phyloP scores from a whole-genome alignment of 495 filamentous ascomycete species.

The Aspergillus campestris region DNA sequence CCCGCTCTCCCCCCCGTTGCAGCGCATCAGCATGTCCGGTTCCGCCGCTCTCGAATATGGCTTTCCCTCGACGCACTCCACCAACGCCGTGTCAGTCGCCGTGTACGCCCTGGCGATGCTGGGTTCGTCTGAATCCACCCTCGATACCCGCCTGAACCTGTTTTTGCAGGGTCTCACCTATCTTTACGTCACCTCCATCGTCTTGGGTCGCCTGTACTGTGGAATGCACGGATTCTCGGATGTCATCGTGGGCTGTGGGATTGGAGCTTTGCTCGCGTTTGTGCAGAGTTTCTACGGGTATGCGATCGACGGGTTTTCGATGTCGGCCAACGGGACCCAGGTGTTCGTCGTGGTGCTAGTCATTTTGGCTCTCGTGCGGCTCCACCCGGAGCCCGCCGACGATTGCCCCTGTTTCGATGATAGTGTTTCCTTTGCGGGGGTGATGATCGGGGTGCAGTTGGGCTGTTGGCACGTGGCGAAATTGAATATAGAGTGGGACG shows the following conservation, averaged over 20 bases:
- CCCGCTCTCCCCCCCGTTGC: slow-evolving; percentile 84
- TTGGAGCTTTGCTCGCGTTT: slow-evolving; percentile 61
- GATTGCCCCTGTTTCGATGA: slow-evolving; percentile 98
- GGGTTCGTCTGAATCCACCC: slow-evolving; percentile 42
- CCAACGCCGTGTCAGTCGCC: slow-evolving; percentile 91
- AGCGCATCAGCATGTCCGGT: slow-evolving; percentile 94
- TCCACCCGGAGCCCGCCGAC: slow-evolving; percentile 93
- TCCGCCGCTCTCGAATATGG: slow-evolving; percentile 93
- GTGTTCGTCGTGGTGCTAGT: slow-evolving; percentile 52
- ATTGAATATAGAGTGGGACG: slow-evolving; percentile 45
- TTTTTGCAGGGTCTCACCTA: slow-evolving; percentile 59
- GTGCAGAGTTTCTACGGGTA: slow-evolving; percentile 66
- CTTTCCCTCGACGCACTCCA: slow-evolving; percentile 93
- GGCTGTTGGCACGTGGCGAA: slow-evolving; percentile 73
- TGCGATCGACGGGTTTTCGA: slow-evolving; percentile 56
- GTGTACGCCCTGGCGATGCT: slow-evolving; percentile 70
- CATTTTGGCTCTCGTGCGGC: slow-evolving; percentile 67
- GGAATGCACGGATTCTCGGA: slow-evolving; percentile 98
- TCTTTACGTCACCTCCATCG: slow-evolving; percentile 81
- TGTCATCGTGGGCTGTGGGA: slow-evolving; percentile 64
- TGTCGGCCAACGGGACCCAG: slow-evolving; percentile 37
- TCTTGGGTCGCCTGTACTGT: slow-evolving; percentile 86
- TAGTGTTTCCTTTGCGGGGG: slow-evolving; percentile 85
- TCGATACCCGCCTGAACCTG: slow-evolving; percentile 43
- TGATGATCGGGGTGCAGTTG: slow-evolving; percentile 70